phyloP scores from a whole-genome alignment of 192 early-diverging fungal genomes.

The Radiomyces spectabilis region DNA sequence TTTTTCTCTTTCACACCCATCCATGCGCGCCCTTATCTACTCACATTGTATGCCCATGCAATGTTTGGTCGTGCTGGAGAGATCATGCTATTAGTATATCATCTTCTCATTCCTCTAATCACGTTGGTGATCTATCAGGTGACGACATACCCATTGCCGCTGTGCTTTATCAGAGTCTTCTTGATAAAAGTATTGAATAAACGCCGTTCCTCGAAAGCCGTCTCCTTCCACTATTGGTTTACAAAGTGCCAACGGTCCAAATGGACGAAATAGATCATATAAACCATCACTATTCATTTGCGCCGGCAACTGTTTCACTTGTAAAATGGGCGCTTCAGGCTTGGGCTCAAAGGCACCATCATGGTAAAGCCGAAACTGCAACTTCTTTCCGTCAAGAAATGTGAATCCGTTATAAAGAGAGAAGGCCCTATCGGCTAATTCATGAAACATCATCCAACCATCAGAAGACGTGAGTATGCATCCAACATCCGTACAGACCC shows the following conservation, averaged over 20 bases:
- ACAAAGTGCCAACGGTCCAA: slow-evolving; percentile 32
- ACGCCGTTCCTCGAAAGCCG: slow-evolving; percentile 18
- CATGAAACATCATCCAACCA: too few relatives aligned
- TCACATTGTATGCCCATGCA: too few relatives aligned
- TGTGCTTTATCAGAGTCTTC: slow-evolving; percentile 21
- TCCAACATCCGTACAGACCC: not conserved
- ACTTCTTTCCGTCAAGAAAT: slow-evolving; percentile 13
- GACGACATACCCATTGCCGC: too few relatives aligned
- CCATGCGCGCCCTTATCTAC: too few relatives aligned
- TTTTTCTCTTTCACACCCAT: too few relatives aligned
- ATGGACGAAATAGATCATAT: slow-evolving; percentile 30
- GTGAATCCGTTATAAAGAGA: slow-evolving; percentile 26
- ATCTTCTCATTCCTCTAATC: too few relatives aligned
- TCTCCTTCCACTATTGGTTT: slow-evolving; percentile 15
- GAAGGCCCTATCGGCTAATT: slow-evolving; percentile 30
- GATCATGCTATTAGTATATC: too few relatives aligned
- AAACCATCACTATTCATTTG: slow-evolving; percentile 19
- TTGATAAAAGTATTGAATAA: slow-evolving; percentile 30
- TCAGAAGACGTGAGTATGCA: too few relatives aligned
- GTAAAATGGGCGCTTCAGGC: slow-evolving; percentile 13
- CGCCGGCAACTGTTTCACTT: slow-evolving; percentile 20
- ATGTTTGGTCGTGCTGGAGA: too few relatives aligned
- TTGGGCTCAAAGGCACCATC: slow-evolving; percentile 1
- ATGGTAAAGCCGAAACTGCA: slow-evolving; percentile 21
- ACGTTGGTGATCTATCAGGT: too few relatives aligned